A percentile compares a stretch with the other conserved stretches of the same genome.
Conservation (phyloP, 441 rosid species). For the Viola pubescens region DNA sequence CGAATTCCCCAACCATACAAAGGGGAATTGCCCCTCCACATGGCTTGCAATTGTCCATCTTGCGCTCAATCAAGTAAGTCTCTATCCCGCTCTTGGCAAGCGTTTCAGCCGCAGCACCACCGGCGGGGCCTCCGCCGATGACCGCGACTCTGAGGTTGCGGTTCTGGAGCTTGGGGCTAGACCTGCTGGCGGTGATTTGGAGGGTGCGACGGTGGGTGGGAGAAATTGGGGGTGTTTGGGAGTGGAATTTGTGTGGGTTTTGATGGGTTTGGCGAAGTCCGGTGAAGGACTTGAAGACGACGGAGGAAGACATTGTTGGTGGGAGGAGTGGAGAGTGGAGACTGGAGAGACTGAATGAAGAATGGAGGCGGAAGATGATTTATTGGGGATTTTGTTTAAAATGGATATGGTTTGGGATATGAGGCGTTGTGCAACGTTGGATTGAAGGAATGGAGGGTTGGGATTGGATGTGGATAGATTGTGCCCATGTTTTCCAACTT, state of each 20-base stretch:
- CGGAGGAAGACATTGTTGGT: slow-evolving; percentile 35
- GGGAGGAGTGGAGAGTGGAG: background rate
- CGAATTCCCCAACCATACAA: slow-evolving; percentile 91
- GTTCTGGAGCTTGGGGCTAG: slow-evolving; percentile 54
- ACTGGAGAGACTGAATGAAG: background rate
- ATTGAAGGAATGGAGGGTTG: slow-evolving; percentile 29
- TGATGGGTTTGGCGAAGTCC: slow-evolving; percentile 54
- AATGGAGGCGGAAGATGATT: background rate
- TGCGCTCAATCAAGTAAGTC: slow-evolving; percentile 72
- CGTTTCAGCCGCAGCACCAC: slow-evolving; percentile 66
- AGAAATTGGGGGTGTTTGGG: slow-evolving; percentile 16
- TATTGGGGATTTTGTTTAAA: slow-evolving; percentile 5
- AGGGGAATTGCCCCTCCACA: slow-evolving; percentile 92
- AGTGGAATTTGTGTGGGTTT: slow-evolving; percentile 26
- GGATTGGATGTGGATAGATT: slow-evolving; percentile 44
- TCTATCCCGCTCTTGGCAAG: slow-evolving; percentile 75
- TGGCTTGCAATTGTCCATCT: slow-evolving; percentile 85
- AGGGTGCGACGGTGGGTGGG: slow-evolving; percentile 21
- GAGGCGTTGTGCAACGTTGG: slow-evolving; percentile 29
- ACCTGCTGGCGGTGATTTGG: slow-evolving; percentile 38
- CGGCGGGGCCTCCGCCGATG: slow-evolving; percentile 84
- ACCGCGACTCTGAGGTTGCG: slow-evolving; percentile 79
- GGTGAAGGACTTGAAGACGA: slow-evolving; percentile 61
- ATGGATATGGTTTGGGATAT: slow-evolving; percentile 47
- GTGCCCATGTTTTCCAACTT: background rate